A percentile compares a stretch with the other conserved stretches of the same genome.
Evolutionary conservation across 495 filamentous ascomycete genomes (phyloP).

Genomic region (Aspergillus ellipticus): DNA sequence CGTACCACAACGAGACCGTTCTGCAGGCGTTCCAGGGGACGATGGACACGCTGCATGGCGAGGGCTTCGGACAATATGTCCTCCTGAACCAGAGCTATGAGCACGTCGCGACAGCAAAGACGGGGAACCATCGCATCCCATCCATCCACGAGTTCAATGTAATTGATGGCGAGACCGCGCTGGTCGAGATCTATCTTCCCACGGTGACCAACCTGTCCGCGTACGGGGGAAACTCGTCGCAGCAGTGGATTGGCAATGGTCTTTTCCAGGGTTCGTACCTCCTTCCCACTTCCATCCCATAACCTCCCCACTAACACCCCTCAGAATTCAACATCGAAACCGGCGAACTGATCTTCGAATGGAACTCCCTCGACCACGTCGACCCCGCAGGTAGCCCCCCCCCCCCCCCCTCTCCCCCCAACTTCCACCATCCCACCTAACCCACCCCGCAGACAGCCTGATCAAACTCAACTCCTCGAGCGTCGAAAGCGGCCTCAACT

Average conservation of each 20-base stretch:
- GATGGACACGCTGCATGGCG: constrained; percentile 42
- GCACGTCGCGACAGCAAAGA: constrained; percentile 38
- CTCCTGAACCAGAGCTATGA: constrained; percentile 47
- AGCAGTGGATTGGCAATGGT: constrained; percentile 32
- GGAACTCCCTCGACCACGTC: constrained; percentile 30
- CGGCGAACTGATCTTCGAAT: constrained; percentile 34
- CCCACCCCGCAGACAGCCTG: neutral
- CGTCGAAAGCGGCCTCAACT: constrained; percentile 28
- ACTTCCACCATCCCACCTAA: neutral
- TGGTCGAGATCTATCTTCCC: constrained; percentile 30
- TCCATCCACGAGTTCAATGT: constrained; percentile 50
- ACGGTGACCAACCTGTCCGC: constrained; percentile 19
- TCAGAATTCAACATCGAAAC: constrained; percentile 30
- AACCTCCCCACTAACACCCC: neutral
- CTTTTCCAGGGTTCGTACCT: constrained; percentile 27
- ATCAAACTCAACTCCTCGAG: neutral
- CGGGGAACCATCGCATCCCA: constrained; percentile 37
- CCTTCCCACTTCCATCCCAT: neutral
- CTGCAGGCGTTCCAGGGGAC: constrained; percentile 48
- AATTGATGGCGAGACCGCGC: constrained; percentile 25
- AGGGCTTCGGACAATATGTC: constrained; percentile 41
- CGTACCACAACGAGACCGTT: constrained; percentile 40
- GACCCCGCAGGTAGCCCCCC: constrained; percentile 23
- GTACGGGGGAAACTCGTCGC: constrained; percentile 24
- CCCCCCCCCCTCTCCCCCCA: neutral